A percentile compares a stretch with the other conserved stretches of the same genome.
These are phyloP conservation scores for Thalassiosira livingstoniorum DNA, from an alignment of 352 stramenopile species.

Conservation along the genomic window DNA sequence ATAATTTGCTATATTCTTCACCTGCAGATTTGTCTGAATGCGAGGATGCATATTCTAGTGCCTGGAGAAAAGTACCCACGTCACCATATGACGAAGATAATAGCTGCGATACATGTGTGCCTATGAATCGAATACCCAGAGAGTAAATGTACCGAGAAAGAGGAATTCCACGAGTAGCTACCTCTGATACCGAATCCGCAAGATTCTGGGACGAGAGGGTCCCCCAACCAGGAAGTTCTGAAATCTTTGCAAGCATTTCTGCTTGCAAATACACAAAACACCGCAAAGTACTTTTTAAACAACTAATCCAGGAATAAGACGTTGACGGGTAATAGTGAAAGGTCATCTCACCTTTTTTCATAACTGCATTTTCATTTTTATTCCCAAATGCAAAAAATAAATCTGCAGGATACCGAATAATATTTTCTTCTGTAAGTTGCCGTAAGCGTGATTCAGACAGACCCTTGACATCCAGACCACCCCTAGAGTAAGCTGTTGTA, in stretches of 20 bases:
- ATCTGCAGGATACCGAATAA: slow-evolving; percentile 73
- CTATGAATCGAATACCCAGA: slow-evolving; percentile 75
- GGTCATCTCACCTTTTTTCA: slow-evolving; percentile 32
- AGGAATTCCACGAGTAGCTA: slow-evolving; percentile 65
- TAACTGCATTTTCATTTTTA: slow-evolving; percentile 16
- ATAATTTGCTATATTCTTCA: slow-evolving; percentile 11
- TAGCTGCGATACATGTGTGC: slow-evolving; percentile 72
- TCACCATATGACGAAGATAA: slow-evolving; percentile 69
- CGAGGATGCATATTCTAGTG: slow-evolving; percentile 54
- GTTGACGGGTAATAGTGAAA: background rate
- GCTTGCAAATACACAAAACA: slow-evolving; percentile 2
- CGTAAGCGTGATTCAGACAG: slow-evolving; percentile 74
- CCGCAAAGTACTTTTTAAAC: too few species aligned
- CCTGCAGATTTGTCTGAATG: slow-evolving; percentile 16
- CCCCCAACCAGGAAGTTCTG: slow-evolving; percentile 73
- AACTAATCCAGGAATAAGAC: background rate
- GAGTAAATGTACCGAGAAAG: slow-evolving; percentile 80
- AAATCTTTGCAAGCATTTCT: slow-evolving; percentile 60
- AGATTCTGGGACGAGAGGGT: slow-evolving; percentile 74
- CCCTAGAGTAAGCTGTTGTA: slow-evolving; percentile 76
- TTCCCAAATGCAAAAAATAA: slow-evolving; percentile 63
- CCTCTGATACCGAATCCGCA: slow-evolving; percentile 32
- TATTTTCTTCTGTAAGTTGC: slow-evolving; percentile 70
- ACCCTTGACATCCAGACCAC: slow-evolving; percentile 80
- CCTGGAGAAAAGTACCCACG: slow-evolving; percentile 67